Base-by-base conservation (phyloP, 768 basidiomycete species). In the Atractiella rhizophila region DNA sequence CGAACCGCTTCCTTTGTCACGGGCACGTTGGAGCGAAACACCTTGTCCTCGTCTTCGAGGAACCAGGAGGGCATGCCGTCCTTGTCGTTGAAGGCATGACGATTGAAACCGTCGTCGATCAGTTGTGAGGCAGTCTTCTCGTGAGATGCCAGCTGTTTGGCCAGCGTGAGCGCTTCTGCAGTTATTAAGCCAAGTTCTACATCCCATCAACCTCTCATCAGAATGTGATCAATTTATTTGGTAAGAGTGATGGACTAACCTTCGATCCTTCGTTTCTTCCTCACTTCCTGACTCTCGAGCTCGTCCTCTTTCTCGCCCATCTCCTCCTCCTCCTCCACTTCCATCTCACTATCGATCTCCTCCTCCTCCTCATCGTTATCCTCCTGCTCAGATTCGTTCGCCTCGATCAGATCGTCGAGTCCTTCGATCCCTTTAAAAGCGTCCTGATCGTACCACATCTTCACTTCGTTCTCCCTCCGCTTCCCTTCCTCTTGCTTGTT, bases 361-460 rank as follows among this genome's bases (percentile, higher is more conserved):
- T 48, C 57, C 9, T 54, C 48, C 15, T 55, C 55, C 25, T 54
- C 55, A 5, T 54, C 56, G 7, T 48, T 57, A 9, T 50, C 52
- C 16, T 57, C 51, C n/a, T 59, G 61, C 15, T 58, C 58, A 15
- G 60, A 59, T 4, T 59, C 62, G 4, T 60, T 60, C 6, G 60
- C 62, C 16, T 61, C 61, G 66, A 31, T 63, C 40, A 62, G 44
- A 21, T 46, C 56, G 19, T 45, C 58, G 20, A 63, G 48, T 24
- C 67, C 70, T 6, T 69, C 57, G 2, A 66, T 55, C 19, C 68
- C 75, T 37, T 71, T 67, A 64, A 98, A 98, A 32, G 91, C 59
- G 37, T 77, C 76, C 59, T 91, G 88, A 48, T 77, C 74, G 61
- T 94, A 98, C 91, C 91, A 98, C n/a, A 94, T 57, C 51, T 75